Evolutionary conservation across 2,329 filamentous ascomycete genomes (phyloP), one percentile per base, ranked within the genome.

Genomic region (Nemania sp.): DNA sequence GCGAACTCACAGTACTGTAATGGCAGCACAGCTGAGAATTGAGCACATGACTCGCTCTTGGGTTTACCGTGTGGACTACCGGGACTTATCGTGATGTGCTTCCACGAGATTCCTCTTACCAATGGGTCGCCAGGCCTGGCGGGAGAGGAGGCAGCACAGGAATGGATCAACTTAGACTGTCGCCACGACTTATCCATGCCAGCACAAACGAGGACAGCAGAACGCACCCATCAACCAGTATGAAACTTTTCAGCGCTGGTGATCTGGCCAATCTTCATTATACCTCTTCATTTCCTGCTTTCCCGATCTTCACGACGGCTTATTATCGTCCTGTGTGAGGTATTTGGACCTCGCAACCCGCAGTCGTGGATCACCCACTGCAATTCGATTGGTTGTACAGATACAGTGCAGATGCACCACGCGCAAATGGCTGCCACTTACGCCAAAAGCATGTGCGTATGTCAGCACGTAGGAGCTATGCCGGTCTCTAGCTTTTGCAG

Each of bases 291-390:
- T 57, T 47, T 59, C 55, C 35, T 39, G 42, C 37, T 57, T 47
- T 59, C 58, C 25, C 32, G 25, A 18, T 29, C 25, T 18, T 15
- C 40, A 48, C 37, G 45, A 54, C 43, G 52, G 48, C 46, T 29
- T 58, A 17, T 63, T 51, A 43, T 53, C 59, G 53, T 42, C 49
- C 52, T 37, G 62, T 56, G 37, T 46, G 56, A 64, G 54, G 62
- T 39, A 45, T 50, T 57, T 39, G 63, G 60, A 47, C 62, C 62
- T 67, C 63, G 64, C 63, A 65, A 55, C 56, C 65, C 64, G 54
- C 64, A 60, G 57, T 57, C 66, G 59, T 70, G 67, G 67, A 62
- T 67, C 62, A 63, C 40, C 63, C 59, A 48, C 61, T 42, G 20
- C 52, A 37, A 56, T 54, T 52, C 57, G 49, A 65, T 64, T 65